A percentile compares a stretch with the other conserved stretches of the same genome.
These are phyloP conservation scores for Chlorencoelia australis DNA, from an alignment of 2,329 filamentous ascomycete species.

Conservation along the genomic window DNA sequence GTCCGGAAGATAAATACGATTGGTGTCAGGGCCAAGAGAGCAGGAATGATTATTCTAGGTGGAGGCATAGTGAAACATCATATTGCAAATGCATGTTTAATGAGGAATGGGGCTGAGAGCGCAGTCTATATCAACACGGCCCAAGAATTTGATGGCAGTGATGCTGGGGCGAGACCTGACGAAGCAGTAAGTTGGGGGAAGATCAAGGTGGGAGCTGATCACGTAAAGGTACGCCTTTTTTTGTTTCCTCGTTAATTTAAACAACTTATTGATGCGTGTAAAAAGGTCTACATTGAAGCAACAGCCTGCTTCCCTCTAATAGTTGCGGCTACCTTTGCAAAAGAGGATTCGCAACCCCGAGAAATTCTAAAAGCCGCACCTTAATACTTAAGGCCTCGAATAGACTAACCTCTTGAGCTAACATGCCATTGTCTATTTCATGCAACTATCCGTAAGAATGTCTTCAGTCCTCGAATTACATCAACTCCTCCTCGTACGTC, in stretches of 20 bases:
- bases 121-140: constrained; percentile 97
- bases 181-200: constrained; percentile 99
- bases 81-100: constrained; percentile 93
- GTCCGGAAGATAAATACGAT: constrained; percentile 90
- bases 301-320: constrained; percentile 57
- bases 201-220: constrained; percentile 80
- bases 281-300: constrained; percentile 52
- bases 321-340: constrained; percentile 57
- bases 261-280: too few species aligned
- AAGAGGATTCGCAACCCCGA: too few species aligned
- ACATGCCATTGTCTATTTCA: too few species aligned
- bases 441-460: too few species aligned
- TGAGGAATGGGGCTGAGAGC: constrained; percentile 94
- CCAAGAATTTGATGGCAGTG: constrained; percentile 94
- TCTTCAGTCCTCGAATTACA: too few species aligned
- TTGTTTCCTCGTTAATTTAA: constrained; percentile 4
- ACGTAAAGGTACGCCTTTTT: constrained; percentile 62
- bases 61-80: constrained; percentile 97
- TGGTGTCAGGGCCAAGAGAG: constrained; percentile 73
- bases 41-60: constrained; percentile 91
- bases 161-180: constrained; percentile 88
- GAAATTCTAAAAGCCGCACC: too few species aligned
- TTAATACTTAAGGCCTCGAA: too few species aligned
- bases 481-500: too few species aligned
- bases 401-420: too few species aligned